A percentile compares a stretch with the other conserved stretches of the same genome.
These are phyloP conservation scores for Pyrenophora graminea DNA, from an alignment of 2,329 filamentous ascomycete species.

Conservation along the genomic window DNA sequence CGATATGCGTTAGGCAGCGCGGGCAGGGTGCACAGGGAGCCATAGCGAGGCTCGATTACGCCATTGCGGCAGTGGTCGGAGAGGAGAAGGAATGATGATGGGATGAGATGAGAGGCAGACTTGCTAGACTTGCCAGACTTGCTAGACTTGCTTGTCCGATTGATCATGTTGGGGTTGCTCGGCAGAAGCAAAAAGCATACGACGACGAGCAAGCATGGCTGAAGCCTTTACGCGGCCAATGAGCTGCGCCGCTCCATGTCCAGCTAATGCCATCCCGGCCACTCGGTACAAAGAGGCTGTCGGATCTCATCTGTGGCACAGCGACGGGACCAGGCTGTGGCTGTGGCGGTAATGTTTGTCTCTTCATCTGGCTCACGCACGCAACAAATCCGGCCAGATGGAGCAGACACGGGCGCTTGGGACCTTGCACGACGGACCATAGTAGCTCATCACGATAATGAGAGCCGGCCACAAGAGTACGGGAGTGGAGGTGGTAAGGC, in stretches of 20 bases:
- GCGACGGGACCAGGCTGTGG: conserved; percentile 28
- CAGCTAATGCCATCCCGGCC: conserved; percentile 16
- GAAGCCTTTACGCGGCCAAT: conserved; percentile 18
- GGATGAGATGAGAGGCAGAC: too few relatives aligned
- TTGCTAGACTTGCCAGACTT: conserved; percentile 7
- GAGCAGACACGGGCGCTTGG: conserved; percentile 22
- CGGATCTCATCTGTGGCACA: conserved; percentile 30
- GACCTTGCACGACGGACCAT: conserved; percentile 28
- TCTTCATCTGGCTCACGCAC: conserved; percentile 24
- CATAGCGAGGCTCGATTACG: conserved; percentile 8
- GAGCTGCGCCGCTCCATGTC: conserved; percentile 13
- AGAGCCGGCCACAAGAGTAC: conserved; percentile 30
- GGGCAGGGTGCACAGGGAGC: conserved; percentile 29
- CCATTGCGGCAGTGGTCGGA: neutral
- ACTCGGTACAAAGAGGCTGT: conserved; percentile 25
- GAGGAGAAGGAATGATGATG: conserved; percentile 1
- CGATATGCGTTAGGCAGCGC: conserved; percentile 31
- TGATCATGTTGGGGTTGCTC: conserved; percentile 9
- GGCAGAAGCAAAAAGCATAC: conserved; percentile 5
- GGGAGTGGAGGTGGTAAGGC: conserved; percentile 15
- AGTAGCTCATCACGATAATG: conserved; percentile 37
- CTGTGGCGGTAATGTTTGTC: conserved; percentile 42
- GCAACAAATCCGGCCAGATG: conserved; percentile 28
- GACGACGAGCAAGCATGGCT: conserved; percentile 13
- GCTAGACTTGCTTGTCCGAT: neutral